A percentile compares a stretch with the other conserved stretches of the same genome.
Conservation (phyloP, 805 yeast genomes). For the Cyberlindnera americana region DNA sequence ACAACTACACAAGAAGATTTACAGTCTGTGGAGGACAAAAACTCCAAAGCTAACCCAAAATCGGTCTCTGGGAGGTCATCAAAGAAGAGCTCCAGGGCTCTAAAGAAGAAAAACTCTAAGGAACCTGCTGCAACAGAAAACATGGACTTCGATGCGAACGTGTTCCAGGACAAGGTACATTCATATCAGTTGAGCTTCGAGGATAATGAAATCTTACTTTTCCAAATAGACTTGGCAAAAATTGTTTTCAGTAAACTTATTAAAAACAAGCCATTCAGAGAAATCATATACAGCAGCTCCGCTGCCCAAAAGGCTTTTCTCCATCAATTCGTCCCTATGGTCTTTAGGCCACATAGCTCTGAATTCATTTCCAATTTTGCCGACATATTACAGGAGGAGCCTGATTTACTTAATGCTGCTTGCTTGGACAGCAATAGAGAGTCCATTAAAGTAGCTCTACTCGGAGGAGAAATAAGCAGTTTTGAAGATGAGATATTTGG, state of each 20-base stretch:
- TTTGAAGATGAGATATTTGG: neutral
- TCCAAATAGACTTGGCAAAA: neutral
- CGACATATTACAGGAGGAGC: neutral
- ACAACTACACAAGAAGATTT: too few species aligned
- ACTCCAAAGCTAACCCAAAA: too few species aligned
- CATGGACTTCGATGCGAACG: too few species aligned
- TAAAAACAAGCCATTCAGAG: neutral
- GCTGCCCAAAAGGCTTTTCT: constrained; percentile 5
- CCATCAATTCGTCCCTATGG: constrained; percentile 1
- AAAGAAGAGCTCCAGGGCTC: too few species aligned
- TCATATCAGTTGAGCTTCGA: too few species aligned
- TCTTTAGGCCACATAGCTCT: neutral
- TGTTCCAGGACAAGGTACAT: too few species aligned
- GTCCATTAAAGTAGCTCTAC: neutral
- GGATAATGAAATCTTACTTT: neutral
- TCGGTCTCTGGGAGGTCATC: too few species aligned
- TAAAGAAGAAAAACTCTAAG: too few species aligned
- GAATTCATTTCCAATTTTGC: neutral
- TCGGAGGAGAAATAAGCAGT: neutral
- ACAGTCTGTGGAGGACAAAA: too few species aligned
- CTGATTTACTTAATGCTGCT: constrained; percentile 4
- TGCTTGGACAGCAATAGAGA: constrained; percentile 1
- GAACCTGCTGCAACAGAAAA: too few species aligned
- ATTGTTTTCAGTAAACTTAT: neutral
- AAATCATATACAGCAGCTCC: neutral